Base-by-base conservation (phyloP, 1,284 basidiomycete species). In the Meripilus lineatus region DNA sequence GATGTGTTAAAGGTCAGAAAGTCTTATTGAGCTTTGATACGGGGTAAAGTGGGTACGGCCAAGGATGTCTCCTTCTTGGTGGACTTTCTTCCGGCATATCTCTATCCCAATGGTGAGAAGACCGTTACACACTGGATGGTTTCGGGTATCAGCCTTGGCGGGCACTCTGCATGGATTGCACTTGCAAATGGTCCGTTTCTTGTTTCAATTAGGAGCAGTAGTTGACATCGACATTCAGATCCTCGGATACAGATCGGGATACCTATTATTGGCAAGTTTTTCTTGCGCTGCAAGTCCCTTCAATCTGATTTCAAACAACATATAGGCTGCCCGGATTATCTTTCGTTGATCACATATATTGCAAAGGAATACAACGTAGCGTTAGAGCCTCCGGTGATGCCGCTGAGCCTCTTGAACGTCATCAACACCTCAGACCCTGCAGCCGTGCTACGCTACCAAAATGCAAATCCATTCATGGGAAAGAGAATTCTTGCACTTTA, bases 11-110 rank as follows among this genome's bases (percentile, higher is more conserved):
- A 5, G 23, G 17, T 17, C 8, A 35, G 8, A 30, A 30, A 10
- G 11, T 6, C 13, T 6, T 25, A 15, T 32, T 5, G 17, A 30
- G 21, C 15, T n/a, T 7, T 30, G 20, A 22, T n/a, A n/a, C 7
- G 39, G 6, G 8, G 11, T 33, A 81, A 70, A 46, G 42, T 43
- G 17, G 91, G 91, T 3, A 86, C 86, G 0, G 80, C 81, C 2
- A 69, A 74, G 37, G 93, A 95, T 56, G 75, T 90, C 6, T 83
- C 83, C 0, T 83, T 86, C 63, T 61, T 95, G 45, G 84, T 93
- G 49, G 87, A 93, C 59, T 86, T 90, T 57, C 69, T 95, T 2
- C 79, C 84, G 0, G 60, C 81, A 1, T 89, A 85, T 61, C 64
- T 95, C 18, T 95, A 87, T 59, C 90, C 90, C 0, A 57, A 69